Conservation (phyloP, 2,329 filamentous ascomycete genomes). For the Trichophyton schoenleinii region DNA sequence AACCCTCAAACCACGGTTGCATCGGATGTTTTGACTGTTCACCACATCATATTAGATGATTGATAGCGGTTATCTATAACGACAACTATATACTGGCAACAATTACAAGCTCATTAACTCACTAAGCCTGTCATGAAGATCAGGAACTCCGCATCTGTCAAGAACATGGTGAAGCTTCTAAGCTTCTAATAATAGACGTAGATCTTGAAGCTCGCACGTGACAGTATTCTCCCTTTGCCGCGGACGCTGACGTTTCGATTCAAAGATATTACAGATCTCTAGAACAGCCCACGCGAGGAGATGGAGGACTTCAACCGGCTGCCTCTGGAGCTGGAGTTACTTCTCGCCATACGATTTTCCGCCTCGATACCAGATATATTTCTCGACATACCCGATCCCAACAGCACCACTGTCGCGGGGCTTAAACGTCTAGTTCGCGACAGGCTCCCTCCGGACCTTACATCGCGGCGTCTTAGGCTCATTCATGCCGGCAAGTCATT, state of each 20-base stretch:
- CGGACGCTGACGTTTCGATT: not conserved
- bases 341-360: slow-evolving; percentile 83
- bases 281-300: not conserved
- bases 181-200: too few relatives aligned
- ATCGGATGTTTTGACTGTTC: too few relatives aligned
- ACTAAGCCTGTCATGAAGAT: too few relatives aligned
- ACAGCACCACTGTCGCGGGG: slow-evolving; percentile 57
- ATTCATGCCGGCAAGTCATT: slow-evolving; percentile 85
- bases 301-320: slow-evolving; percentile 15
- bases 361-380: slow-evolving; percentile 70
- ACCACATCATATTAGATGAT: too few relatives aligned
- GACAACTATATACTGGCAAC: too few relatives aligned
- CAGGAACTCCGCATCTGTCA: too few relatives aligned
- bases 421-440: slow-evolving; percentile 72
- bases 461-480: slow-evolving; percentile 63
- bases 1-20: too few relatives aligned
- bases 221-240: too few relatives aligned
- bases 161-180: too few relatives aligned
- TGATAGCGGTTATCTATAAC: too few relatives aligned
- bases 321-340: slow-evolving; percentile 34
- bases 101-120: too few relatives aligned
- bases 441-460: slow-evolving; percentile 50
- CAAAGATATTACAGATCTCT: not conserved
- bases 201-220: too few relatives aligned
- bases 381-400: slow-evolving; percentile 58